Evolutionary conservation across 106 monocot genomes (phyloP).

Genomic region (Dendrobium nobile): DNA sequence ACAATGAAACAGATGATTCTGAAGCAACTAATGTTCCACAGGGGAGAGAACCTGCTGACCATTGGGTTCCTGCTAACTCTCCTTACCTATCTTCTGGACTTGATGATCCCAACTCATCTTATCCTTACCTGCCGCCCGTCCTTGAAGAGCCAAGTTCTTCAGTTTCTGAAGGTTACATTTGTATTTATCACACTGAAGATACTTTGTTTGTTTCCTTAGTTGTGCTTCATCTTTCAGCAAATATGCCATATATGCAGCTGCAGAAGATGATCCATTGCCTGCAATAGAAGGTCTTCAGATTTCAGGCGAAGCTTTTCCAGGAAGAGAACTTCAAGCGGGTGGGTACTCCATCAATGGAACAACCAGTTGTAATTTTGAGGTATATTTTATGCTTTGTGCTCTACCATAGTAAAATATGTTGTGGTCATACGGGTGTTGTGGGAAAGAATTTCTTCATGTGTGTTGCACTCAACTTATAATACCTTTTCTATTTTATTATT

Average conservation of each 20-base stretch:
- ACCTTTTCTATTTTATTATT: background rate
- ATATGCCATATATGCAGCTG: slow-evolving; percentile 39
- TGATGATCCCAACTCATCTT: slow-evolving; percentile 57
- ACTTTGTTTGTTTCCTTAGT: slow-evolving; percentile 6
- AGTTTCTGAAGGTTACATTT: slow-evolving; percentile 84
- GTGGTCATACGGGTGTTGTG: background rate
- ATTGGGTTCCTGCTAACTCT: slow-evolving; percentile 42
- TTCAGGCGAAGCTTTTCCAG: slow-evolving; percentile 93
- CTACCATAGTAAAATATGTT: background rate
- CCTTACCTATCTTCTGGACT: slow-evolving; percentile 38
- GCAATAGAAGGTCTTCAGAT: slow-evolving; percentile 88
- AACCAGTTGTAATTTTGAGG: slow-evolving; percentile 96
- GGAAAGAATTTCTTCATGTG: background rate
- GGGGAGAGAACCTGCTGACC: slow-evolving; percentile 31
- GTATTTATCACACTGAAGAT: background rate
- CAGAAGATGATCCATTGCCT: slow-evolving; percentile 95
- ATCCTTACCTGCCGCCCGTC: slow-evolving; percentile 81
- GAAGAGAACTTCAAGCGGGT: slow-evolving; percentile 77
- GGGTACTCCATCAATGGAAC: slow-evolving; percentile 94
- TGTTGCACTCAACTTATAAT: background rate
- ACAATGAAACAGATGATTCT: slow-evolving; percentile 31
- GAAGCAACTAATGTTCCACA: slow-evolving; percentile 27
- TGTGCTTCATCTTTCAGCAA: background rate
- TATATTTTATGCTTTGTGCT: slow-evolving; percentile 11
- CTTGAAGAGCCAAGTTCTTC: slow-evolving; percentile 93